Evolutionary conservation across 768 basidiomycete genomes (phyloP).

Genomic region (Russula olivacea): DNA sequence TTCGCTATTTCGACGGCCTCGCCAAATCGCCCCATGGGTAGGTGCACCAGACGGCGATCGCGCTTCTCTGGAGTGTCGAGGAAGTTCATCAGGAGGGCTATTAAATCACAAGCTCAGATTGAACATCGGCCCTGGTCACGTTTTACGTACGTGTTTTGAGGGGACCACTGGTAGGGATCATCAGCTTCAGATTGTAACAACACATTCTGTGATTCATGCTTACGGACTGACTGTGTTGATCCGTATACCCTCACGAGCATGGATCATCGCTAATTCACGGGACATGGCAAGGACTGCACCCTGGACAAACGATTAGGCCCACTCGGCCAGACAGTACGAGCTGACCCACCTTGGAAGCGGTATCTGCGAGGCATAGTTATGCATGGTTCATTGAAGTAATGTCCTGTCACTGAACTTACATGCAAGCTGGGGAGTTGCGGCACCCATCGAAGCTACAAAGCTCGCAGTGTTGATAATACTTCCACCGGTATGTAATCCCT

Average conservation of each 20-base stretch:
- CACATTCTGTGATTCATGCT: slow-evolving; percentile 31
- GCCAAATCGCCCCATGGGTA: slow-evolving; percentile 96
- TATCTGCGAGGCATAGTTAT: slow-evolving; percentile 49
- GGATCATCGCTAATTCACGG: slow-evolving; percentile 94
- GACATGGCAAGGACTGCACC: slow-evolving; percentile 99
- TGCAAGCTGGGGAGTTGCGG: slow-evolving; percentile 97
- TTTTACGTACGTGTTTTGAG: slow-evolving; percentile 78
- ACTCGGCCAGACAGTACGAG: not conserved
- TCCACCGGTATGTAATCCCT: slow-evolving; percentile 74
- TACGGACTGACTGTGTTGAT: slow-evolving; percentile 95
- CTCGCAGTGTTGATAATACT: slow-evolving; percentile 98
- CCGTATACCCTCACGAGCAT: slow-evolving; percentile 95
- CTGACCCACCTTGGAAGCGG: slow-evolving; percentile 74
- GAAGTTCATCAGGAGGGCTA: slow-evolving; percentile 97
- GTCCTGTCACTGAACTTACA: slow-evolving; percentile 48
- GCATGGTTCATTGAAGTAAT: not conserved
- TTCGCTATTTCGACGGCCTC: slow-evolving; percentile 94
- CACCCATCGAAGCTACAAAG: slow-evolving; percentile 93
- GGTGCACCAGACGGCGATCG: slow-evolving; percentile 80
- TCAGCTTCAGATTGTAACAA: slow-evolving; percentile 6
- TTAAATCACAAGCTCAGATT: not conserved
- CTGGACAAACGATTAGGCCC: slow-evolving; percentile 33
- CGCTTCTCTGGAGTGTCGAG: slow-evolving; percentile 94
- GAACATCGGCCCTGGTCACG: not conserved
- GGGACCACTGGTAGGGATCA: slow-evolving; percentile 59